phyloP scores from a whole-genome alignment of 148 eudicot species.

The Rhododendron vialii region DNA sequence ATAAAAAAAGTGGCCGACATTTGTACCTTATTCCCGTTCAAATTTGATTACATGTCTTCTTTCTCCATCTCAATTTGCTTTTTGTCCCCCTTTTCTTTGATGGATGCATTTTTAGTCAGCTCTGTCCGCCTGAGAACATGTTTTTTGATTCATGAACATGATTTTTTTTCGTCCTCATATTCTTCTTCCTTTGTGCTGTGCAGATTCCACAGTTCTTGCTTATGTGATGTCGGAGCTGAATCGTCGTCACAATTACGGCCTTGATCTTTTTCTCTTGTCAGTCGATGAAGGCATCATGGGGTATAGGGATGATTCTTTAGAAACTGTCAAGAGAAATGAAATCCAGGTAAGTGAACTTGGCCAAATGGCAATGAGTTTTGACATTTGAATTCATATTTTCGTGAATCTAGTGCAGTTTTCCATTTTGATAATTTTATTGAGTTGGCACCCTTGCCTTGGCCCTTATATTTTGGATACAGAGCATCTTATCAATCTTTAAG shows the following conservation, averaged over 20 bases:
- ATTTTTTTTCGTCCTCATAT: neutral
- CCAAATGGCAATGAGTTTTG: neutral
- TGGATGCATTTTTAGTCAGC: conserved; percentile 4
- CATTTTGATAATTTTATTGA: neutral
- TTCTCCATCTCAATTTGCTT: neutral
- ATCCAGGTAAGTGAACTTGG: conserved; percentile 49
- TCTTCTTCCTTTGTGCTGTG: conserved; percentile 2
- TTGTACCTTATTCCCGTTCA: neutral
- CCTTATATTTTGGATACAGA: neutral
- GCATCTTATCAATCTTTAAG: neutral
- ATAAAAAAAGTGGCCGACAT: neutral
- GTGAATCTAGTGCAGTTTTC: neutral
- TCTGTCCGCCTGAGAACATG: neutral
- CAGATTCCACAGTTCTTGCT: conserved; percentile 99
- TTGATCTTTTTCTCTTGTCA: conserved; percentile 87
- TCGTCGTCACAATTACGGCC: conserved; percentile 74
- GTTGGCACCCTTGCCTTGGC: neutral
- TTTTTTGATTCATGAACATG: neutral
- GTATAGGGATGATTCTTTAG: conserved; percentile 95
- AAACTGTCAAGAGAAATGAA: conserved; percentile 97
- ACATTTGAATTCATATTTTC: neutral
- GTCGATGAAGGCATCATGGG: conserved; percentile 98
- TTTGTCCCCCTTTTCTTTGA: neutral
- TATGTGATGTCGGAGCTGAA: conserved; percentile 90
- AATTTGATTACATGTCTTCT: neutral